A percentile compares a stretch with the other conserved stretches of the same genome.
Conservation (phyloP, 306 rosid genomes). For the Lathyrus aphaca region DNA sequence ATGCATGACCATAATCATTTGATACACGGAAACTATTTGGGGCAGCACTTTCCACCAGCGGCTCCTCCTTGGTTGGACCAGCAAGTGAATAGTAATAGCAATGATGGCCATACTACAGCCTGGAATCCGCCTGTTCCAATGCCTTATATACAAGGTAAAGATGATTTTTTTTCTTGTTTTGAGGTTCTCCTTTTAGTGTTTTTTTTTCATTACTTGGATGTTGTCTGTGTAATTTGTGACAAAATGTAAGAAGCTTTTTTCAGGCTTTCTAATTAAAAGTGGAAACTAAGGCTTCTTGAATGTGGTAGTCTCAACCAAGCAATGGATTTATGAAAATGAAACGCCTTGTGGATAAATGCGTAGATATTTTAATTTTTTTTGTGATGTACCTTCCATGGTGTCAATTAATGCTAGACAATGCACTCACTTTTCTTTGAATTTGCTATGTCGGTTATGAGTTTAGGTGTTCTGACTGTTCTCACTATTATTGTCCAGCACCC, state of each 20-base stretch:
- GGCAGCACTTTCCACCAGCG: conserved; percentile 79
- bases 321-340: conserved; percentile 1
- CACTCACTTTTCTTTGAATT: conserved; percentile 7
- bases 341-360: background rate
- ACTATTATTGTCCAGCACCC: conserved; percentile 45
- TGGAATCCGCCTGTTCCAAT: conserved; percentile 71
- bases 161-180: conserved; percentile 7
- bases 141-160: conserved; percentile 66
- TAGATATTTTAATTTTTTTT: background rate
- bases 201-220: conserved; percentile 18
- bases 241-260: conserved; percentile 7
- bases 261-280: conserved; percentile 30
- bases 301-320: conserved; percentile 16
- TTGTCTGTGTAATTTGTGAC: conserved; percentile 6
- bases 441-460: conserved; percentile 18
- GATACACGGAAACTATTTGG: conserved; percentile 68
- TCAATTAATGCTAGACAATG: conserved; percentile 14
- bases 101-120: conserved; percentile 61
- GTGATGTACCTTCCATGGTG: conserved; percentile 8
- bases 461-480: conserved; percentile 33
- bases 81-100: conserved; percentile 55
- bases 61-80: conserved; percentile 79
- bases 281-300: conserved; percentile 27
- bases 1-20: conserved; percentile 66
- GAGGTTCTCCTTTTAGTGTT: conserved; percentile 28